Percentiles rank a stretch among this genome's conserved stretches.
Conservation (phyloP, 1,284 basidiomycete genomes). For the Marasmius oreades region DNA sequence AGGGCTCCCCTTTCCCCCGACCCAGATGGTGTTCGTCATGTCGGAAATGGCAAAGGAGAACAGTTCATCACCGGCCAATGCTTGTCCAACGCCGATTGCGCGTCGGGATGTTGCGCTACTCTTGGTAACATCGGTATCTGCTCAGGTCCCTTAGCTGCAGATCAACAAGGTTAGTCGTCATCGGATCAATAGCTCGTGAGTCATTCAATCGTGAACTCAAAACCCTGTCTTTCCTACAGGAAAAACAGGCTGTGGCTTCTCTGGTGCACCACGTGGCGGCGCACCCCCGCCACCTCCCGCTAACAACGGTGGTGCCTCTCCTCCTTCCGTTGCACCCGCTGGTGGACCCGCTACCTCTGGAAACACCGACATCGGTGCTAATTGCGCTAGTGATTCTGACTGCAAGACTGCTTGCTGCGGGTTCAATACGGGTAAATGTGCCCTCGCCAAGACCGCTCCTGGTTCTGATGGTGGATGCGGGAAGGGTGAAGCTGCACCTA, state of each 20-base stretch:
- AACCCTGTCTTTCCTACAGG: neutral
- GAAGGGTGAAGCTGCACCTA: neutral
- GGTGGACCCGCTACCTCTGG: neutral
- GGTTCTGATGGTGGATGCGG: neutral
- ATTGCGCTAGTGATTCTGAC: neutral
- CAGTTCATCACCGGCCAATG: slow-evolving; percentile 5
- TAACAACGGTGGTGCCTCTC: too few relatives aligned
- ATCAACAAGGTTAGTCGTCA: neutral
- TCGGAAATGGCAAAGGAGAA: slow-evolving; percentile 1
- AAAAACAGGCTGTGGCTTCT: neutral
- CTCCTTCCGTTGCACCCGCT: neutral
- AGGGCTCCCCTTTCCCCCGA: neutral
- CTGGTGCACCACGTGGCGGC: neutral
- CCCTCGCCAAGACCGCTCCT: neutral
- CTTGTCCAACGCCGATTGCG: slow-evolving; percentile 5
- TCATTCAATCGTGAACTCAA: neutral
- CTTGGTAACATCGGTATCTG: slow-evolving; percentile 1
- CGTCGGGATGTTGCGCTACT: neutral
- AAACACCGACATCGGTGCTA: neutral
- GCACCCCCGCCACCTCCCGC: neutral
- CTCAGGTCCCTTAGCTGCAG: neutral
- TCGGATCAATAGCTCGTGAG: too few relatives aligned
- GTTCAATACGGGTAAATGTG: neutral
- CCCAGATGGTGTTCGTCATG: neutral
- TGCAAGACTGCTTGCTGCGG: neutral